These are phyloP conservation scores for Russula dissimulans DNA, from an alignment of 768 basidiomycete genomes.

Conservation along the genomic window DNA sequence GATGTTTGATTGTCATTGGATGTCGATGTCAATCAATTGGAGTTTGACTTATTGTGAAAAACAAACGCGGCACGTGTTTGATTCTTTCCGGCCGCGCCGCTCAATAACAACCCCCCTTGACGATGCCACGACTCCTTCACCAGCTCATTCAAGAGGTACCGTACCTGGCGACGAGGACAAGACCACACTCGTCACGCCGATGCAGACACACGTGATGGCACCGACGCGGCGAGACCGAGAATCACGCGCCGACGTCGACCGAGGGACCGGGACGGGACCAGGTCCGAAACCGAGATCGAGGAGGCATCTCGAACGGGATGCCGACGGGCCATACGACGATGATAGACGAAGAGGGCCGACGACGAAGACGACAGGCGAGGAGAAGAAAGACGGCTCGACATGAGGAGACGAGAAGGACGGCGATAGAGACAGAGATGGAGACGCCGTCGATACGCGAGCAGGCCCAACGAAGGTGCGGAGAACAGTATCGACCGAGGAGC, in stretches of 20 bases:
- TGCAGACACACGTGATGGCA: not conserved
- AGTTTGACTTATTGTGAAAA: no score
- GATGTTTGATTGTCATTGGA: no score
- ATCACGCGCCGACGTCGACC: not conserved
- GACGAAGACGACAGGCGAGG: not conserved
- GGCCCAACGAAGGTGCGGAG: constrained; percentile 18
- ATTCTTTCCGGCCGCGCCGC: no score
- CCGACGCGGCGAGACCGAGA: constrained; percentile 1
- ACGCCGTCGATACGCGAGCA: constrained; percentile 10
- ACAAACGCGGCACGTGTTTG: no score
- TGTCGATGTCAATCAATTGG: no score
- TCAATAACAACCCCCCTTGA: constrained; percentile 1
- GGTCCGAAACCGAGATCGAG: not conserved
- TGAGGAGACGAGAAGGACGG: constrained; percentile 18
- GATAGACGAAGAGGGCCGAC: not conserved
- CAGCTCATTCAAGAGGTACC: constrained; percentile 5
- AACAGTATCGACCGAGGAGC: constrained; percentile 32
- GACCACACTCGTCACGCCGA: not conserved
- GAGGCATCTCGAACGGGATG: constrained; percentile 1
- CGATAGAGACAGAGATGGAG: constrained; percentile 11
- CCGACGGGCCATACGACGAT: not conserved
- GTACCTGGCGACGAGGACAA: not conserved
- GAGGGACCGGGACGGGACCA: no score
- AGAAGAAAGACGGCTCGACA: not conserved
- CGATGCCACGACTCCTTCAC: constrained; percentile 19